Conservation (phyloP, 176 grass and related monocot species). For the Urochloa ruziziensis region DNA sequence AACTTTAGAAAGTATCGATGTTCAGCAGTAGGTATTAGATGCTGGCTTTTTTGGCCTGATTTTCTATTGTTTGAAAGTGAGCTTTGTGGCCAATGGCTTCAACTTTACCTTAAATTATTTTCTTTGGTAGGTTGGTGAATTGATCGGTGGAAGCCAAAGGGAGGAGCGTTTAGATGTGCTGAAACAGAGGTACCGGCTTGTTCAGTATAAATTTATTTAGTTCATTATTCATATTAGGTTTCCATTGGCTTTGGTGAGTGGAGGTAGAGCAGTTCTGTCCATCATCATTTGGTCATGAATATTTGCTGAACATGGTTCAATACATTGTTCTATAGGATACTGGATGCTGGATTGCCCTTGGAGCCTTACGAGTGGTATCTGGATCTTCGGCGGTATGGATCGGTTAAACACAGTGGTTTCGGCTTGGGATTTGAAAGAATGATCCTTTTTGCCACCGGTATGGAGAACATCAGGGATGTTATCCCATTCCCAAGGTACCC, state of each 20-base stretch:
- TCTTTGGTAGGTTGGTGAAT: slow-evolving; percentile 73
- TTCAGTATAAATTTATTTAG: neutral
- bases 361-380: slow-evolving; percentile 93
- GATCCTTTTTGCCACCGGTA: slow-evolving; percentile 91
- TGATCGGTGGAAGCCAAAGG: slow-evolving; percentile 98
- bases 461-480: slow-evolving; percentile 92
- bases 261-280: too few species aligned
- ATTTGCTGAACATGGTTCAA: too few species aligned
- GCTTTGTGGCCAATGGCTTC: neutral
- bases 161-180: slow-evolving; percentile 82
- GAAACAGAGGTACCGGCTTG: slow-evolving; percentile 48
- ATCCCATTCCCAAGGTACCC: slow-evolving; percentile 92
- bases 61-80: neutral
- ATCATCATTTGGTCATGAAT: too few species aligned
- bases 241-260: neutral
- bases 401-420: slow-evolving; percentile 96
- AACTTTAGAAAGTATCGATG: too few species aligned
- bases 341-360: slow-evolving; percentile 59
- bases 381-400: slow-evolving; percentile 70
- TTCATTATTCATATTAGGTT: neutral
- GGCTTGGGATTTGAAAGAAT: slow-evolving; percentile 90
- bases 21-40: too few species aligned
- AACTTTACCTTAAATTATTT: neutral
- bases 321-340: slow-evolving; percentile 41
- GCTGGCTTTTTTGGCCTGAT: too few species aligned